Percentiles rank a stretch among this genome's conserved stretches.
phyloP scores from a whole-genome alignment of 2,329 filamentous ascomycete genomes.

The Tolypocladium tundrense region DNA sequence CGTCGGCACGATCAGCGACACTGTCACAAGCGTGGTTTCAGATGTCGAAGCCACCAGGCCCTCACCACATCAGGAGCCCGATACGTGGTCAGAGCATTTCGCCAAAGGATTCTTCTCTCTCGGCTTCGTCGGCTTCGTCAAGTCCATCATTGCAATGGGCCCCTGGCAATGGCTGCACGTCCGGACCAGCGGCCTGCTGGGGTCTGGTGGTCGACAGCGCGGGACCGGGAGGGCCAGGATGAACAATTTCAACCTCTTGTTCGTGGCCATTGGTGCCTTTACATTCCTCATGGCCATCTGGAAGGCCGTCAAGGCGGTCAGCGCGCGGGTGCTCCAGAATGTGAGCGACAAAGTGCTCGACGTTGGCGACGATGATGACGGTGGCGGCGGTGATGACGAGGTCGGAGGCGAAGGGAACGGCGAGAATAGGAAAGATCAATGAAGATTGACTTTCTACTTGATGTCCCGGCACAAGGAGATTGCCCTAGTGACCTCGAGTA shows the following conservation, averaged over 20 bases:
- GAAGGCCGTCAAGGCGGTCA: slow-evolving; percentile 69
- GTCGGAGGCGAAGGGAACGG: slow-evolving; percentile 33
- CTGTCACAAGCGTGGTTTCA: slow-evolving; percentile 34
- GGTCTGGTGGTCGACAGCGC: slow-evolving; percentile 36
- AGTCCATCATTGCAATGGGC: slow-evolving; percentile 63
- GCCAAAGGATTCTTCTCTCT: slow-evolving; percentile 83
- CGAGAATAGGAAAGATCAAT: slow-evolving; percentile 22
- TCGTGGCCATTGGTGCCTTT: slow-evolving; percentile 68
- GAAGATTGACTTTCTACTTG: slow-evolving; percentile 5
- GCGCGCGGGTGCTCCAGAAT: slow-evolving; percentile 60
- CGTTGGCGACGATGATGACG: slow-evolving; percentile 52
- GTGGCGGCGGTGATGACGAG: slow-evolving; percentile 45
- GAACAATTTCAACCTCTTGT: slow-evolving; percentile 67
- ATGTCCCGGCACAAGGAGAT: background rate
- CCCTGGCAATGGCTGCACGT: slow-evolving; percentile 72
- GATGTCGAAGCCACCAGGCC: slow-evolving; percentile 25
- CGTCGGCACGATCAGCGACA: slow-evolving; percentile 46
- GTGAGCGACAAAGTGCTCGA: slow-evolving; percentile 76
- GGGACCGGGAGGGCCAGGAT: slow-evolving; percentile 67
- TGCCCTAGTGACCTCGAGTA: background rate
- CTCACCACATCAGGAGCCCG: slow-evolving; percentile 35
- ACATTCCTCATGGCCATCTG: slow-evolving; percentile 80
- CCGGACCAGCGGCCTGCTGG: slow-evolving; percentile 47
- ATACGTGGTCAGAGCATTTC: slow-evolving; percentile 74
- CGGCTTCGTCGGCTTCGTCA: slow-evolving; percentile 75